A percentile compares a stretch with the other conserved stretches of the same genome.
phyloP scores from a whole-genome alignment of 1,284 basidiomycete species.

The Ustilago bromivora region DNA sequence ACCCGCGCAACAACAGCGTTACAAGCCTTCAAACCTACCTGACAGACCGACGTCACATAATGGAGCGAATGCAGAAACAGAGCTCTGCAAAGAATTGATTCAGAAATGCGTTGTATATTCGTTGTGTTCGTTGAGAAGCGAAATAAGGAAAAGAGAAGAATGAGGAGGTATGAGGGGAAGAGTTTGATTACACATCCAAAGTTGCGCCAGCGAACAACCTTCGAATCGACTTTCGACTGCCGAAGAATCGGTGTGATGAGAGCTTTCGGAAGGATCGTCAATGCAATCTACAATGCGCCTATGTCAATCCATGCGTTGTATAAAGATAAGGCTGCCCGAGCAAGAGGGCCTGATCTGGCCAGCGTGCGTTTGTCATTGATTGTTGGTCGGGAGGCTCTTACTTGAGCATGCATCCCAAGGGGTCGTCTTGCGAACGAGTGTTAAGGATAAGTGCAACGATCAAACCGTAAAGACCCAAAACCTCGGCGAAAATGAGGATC shows the following conservation, averaged over 20 bases:
- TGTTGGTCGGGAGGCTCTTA: slow-evolving; percentile 13
- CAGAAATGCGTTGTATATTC: slow-evolving; percentile 45
- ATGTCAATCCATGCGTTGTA: background rate
- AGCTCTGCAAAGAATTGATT: background rate
- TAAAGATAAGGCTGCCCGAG: background rate
- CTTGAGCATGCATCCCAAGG: slow-evolving; percentile 54
- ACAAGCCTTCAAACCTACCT: background rate
- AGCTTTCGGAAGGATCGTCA: too few species aligned
- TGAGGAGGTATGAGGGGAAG: background rate
- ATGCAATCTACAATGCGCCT: background rate
- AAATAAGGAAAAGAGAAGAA: slow-evolving; percentile 6
- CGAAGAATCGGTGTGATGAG: too few species aligned
- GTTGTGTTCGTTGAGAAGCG: slow-evolving; percentile 19
- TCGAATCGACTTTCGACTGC: too few species aligned
- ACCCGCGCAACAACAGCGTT: slow-evolving; percentile 19
- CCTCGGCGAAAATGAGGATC: slow-evolving; percentile 89
- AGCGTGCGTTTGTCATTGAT: background rate
- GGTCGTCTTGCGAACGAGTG: slow-evolving; percentile 70
- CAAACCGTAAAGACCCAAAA: slow-evolving; percentile 86
- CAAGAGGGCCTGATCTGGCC: background rate
- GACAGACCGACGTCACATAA: background rate
- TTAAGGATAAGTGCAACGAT: slow-evolving; percentile 93
- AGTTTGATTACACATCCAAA: slow-evolving; percentile 6
- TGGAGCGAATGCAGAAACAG: background rate
- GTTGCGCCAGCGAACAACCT: too few species aligned